A percentile compares a stretch with the other conserved stretches of the same genome.
Conservation (phyloP, 306 rosid genomes). For the Ochetophila trinervis region DNA sequence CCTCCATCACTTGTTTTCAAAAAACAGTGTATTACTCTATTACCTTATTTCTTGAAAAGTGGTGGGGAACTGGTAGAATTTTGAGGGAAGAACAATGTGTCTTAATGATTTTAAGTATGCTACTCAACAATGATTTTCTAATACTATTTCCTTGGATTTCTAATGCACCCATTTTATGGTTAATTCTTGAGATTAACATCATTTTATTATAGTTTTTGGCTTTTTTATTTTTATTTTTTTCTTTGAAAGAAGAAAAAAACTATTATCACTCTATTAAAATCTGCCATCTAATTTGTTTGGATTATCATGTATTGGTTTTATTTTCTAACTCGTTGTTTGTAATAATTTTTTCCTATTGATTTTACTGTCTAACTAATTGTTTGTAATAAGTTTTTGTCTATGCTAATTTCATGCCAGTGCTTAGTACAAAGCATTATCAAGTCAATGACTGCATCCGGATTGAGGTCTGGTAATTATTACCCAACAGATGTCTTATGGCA, state of each 20-base stretch:
- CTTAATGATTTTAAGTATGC: conserved; percentile 31
- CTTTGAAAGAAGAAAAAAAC: not conserved
- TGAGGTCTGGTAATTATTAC: conserved; percentile 6
- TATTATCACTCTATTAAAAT: not conserved
- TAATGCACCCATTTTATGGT: conserved; percentile 10
- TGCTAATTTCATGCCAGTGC: conserved; percentile 21
- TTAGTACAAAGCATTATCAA: conserved; percentile 12
- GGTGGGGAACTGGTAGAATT: conserved; percentile 36
- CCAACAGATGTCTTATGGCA: not conserved
- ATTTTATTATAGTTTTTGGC: not conserved
- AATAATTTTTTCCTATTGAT: not conserved
- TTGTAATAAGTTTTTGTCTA: conserved; percentile 2
- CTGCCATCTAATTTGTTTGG: not conserved
- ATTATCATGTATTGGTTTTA: conserved; percentile 1
- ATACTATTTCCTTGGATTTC: not conserved
- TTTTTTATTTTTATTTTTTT: not conserved
- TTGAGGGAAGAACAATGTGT: conserved; percentile 41
- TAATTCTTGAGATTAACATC: not conserved
- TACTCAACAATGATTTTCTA: conserved; percentile 19
- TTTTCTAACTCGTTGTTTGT: not conserved
- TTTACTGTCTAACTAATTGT: not conserved
- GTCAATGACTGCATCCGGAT: conserved; percentile 17
- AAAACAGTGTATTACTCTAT: conserved; percentile 24
- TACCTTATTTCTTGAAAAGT: conserved; percentile 22
- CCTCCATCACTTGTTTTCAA: conserved; percentile 22